phyloP scores from a whole-genome alignment of 2,329 filamentous ascomycete genomes.

The Penicillium sp. region DNA sequence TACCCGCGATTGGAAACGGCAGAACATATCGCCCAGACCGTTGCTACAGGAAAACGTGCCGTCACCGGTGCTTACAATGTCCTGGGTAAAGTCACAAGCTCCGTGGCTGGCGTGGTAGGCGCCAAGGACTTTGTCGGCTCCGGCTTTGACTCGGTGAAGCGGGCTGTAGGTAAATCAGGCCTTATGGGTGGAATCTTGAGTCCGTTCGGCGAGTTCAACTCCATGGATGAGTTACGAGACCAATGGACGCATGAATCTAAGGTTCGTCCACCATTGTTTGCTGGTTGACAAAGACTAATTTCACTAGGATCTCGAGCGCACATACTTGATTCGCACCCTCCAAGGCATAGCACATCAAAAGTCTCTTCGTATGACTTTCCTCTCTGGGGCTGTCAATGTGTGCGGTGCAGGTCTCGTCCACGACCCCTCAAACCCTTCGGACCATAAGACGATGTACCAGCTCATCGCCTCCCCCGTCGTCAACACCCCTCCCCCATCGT shows the following conservation, averaged over 20 bases:
- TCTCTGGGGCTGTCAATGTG: slow-evolving; percentile 86
- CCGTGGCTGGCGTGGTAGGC: slow-evolving; percentile 91
- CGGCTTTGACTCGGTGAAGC: slow-evolving; percentile 93
- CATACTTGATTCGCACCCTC: slow-evolving; percentile 91
- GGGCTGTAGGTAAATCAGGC: slow-evolving; percentile 90
- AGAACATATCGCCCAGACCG: slow-evolving; percentile 85
- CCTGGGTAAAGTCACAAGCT: slow-evolving; percentile 90
- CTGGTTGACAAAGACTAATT: background rate
- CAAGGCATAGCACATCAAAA: slow-evolving; percentile 96
- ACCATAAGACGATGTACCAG: slow-evolving; percentile 99
- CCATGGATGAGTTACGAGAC: slow-evolving; percentile 91
- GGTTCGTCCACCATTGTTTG: slow-evolving; percentile 43
- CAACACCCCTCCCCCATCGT: slow-evolving; percentile 79
- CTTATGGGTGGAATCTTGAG: slow-evolving; percentile 95
- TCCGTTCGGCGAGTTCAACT: slow-evolving; percentile 93
- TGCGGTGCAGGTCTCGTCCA: slow-evolving; percentile 92
- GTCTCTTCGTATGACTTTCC: slow-evolving; percentile 92
- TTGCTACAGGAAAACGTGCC: slow-evolving; percentile 93
- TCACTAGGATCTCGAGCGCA: slow-evolving; percentile 80
- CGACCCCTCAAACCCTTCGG: slow-evolving; percentile 84
- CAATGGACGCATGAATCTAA: slow-evolving; percentile 99
- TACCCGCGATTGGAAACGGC: slow-evolving; percentile 91
- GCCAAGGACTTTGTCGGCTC: slow-evolving; percentile 90
- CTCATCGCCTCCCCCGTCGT: slow-evolving; percentile 92
- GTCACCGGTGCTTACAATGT: slow-evolving; percentile 97